Conservation (phyloP, 345 rosid genomes). For the Eucalyptus decipiens region DNA sequence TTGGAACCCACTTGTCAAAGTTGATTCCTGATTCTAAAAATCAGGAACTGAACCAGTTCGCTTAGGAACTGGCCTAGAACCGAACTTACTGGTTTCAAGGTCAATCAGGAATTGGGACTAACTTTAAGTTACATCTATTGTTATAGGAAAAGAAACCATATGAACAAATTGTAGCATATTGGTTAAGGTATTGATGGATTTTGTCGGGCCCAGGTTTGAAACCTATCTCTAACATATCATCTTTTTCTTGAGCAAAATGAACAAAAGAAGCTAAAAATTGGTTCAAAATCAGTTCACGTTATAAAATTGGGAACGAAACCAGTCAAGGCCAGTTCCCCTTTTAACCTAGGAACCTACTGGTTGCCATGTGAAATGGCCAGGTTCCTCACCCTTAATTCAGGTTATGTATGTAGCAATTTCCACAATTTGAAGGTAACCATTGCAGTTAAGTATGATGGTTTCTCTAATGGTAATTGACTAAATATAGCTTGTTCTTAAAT, state of each 20-base stretch:
- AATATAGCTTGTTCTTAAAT: neutral
- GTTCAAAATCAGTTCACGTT: neutral
- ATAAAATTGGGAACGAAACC: neutral
- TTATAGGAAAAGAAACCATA: neutral
- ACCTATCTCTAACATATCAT: neutral
- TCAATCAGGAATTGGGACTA: neutral
- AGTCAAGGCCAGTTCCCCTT: neutral
- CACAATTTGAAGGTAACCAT: neutral
- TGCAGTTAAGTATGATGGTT: neutral
- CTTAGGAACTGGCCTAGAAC: neutral
- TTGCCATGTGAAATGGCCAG: neutral
- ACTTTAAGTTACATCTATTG: neutral
- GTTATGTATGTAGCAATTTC: neutral
- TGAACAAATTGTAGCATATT: neutral
- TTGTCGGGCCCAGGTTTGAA: neutral
- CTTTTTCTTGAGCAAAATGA: neutral
- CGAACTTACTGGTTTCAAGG: neutral
- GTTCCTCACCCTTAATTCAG: neutral
- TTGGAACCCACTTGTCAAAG: neutral
- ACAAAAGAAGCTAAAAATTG: neutral
- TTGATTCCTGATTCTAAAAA: neutral
- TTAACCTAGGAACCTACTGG: neutral
- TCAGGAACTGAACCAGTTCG: neutral
- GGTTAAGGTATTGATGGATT: neutral
- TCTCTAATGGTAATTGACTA: neutral